Evolutionary conservation across 495 filamentous ascomycete genomes (phyloP).

Genomic region (Tricharina praecox): DNA sequence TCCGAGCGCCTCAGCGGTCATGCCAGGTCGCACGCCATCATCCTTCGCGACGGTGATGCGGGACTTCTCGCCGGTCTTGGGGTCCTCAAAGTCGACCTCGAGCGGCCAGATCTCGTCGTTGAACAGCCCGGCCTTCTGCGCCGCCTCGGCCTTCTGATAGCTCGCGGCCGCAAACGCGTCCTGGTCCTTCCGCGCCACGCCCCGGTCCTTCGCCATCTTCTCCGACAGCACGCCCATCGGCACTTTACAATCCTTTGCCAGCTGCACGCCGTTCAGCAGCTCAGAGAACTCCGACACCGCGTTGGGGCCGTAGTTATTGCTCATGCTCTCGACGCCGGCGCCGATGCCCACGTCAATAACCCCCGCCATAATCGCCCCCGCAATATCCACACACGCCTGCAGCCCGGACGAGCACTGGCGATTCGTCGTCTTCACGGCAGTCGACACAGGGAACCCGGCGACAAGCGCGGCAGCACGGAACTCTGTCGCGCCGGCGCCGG

Average conservation of each 20-base stretch:
- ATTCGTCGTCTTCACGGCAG: conserved; percentile 73
- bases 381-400: conserved; percentile 81
- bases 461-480: conserved; percentile 84
- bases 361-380: conserved; percentile 67
- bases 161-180: conserved; percentile 79
- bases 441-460: conserved; percentile 71
- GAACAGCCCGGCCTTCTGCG: conserved; percentile 79
- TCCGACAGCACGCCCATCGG: conserved; percentile 93
- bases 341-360: conserved; percentile 95
- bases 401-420: conserved; percentile 81
- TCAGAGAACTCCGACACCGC: conserved; percentile 92
- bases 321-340: conserved; percentile 97
- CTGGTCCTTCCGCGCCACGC: conserved; percentile 53
- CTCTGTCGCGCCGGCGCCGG: conserved; percentile 90
- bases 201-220: conserved; percentile 76
- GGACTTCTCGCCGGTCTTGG: conserved; percentile 76
- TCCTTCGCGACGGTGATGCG: conserved; percentile 69
- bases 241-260: conserved; percentile 91
- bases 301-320: conserved; percentile 69
- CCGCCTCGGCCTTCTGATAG: conserved; percentile 74
- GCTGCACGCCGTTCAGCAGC: conserved; percentile 63
- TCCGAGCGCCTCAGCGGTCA: conserved; percentile 66
- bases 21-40: conserved; percentile 72
- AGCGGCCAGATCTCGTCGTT: conserved; percentile 82
- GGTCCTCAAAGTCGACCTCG: conserved; percentile 67